Percentiles rank a stretch among this genome's conserved stretches.
phyloP scores from a whole-genome alignment of 1,139 yeast genomes.

The Wickerhamomyces sp. region DNA sequence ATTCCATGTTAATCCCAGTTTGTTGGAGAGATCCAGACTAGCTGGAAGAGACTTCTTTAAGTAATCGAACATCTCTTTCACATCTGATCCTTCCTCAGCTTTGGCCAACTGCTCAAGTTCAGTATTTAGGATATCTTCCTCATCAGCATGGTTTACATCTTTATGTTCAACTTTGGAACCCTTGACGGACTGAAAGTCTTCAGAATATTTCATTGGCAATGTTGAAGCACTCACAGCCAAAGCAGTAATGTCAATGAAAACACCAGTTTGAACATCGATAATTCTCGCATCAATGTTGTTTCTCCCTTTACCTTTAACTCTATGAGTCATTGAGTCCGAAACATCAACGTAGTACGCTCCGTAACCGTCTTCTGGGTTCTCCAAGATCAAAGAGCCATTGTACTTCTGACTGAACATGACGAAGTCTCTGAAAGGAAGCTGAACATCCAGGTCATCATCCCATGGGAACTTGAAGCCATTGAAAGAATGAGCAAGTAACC shows the following conservation, averaged over 20 bases:
- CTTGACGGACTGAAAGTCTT: background rate
- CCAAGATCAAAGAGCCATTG: slow-evolving; percentile 54
- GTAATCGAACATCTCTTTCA: slow-evolving; percentile 1
- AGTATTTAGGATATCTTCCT: background rate
- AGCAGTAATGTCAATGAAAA: slow-evolving; percentile 66
- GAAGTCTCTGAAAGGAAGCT: slow-evolving; percentile 51
- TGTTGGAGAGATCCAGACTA: slow-evolving; percentile 4
- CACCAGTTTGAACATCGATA: slow-evolving; percentile 69
- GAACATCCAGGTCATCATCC: slow-evolving; percentile 62
- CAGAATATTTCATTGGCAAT: background rate
- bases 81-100: background rate
- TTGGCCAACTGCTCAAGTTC: background rate
- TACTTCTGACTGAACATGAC: slow-evolving; percentile 41
- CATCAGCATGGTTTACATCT: slow-evolving; percentile 1
- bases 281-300: slow-evolving; percentile 82
- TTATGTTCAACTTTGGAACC: background rate
- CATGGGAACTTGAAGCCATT: slow-evolving; percentile 60
- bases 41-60: slow-evolving; percentile 3
- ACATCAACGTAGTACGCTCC: slow-evolving; percentile 54
- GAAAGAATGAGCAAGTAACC: slow-evolving; percentile 57
- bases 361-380: slow-evolving; percentile 60
- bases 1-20: slow-evolving; percentile 9
- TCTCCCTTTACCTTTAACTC: slow-evolving; percentile 38
- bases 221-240: slow-evolving; percentile 29
- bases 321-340: slow-evolving; percentile 36